Conservation (phyloP, 1,284 basidiomycete species). For the Cryptococcus deneoformans region DNA sequence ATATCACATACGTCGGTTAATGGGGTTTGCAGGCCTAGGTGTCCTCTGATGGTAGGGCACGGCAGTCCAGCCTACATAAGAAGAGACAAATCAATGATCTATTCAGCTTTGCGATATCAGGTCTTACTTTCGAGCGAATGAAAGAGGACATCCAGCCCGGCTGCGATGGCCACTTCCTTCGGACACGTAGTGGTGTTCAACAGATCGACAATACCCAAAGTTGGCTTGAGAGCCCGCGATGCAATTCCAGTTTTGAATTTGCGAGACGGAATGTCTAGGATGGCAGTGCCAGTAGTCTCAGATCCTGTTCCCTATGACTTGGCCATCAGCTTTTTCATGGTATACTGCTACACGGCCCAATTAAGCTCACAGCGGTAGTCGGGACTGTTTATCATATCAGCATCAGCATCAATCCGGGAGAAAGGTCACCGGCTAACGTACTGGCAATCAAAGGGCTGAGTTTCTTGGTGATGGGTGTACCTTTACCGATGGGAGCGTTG, state of each 20-base stretch:
- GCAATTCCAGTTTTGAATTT: slow-evolving; percentile 97
- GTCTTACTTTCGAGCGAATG: slow-evolving; percentile 78
- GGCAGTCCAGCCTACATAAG: slow-evolving; percentile 38
- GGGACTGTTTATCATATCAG: slow-evolving; percentile 58
- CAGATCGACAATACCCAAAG: slow-evolving; percentile 82
- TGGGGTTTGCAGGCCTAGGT: slow-evolving; percentile 85
- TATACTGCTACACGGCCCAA: background rate
- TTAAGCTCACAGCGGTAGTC: slow-evolving; percentile 70
- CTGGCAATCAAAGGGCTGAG: slow-evolving; percentile 83
- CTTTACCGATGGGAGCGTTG: slow-evolving; percentile 94
- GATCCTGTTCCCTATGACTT: slow-evolving; percentile 69
- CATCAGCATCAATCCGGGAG: background rate
- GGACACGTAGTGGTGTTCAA: slow-evolving; percentile 80
- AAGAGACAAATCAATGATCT: too few species aligned
- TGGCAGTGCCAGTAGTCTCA: slow-evolving; percentile 97
- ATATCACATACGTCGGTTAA: slow-evolving; percentile 62
- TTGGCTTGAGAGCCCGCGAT: slow-evolving; percentile 83
- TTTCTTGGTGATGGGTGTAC: slow-evolving; percentile 71
- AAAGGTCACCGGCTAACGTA: slow-evolving; percentile 32
- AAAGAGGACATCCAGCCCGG: slow-evolving; percentile 91
- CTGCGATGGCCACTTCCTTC: slow-evolving; percentile 83
- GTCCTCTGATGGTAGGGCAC: slow-evolving; percentile 73
- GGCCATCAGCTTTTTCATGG: background rate
- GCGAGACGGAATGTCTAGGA: slow-evolving; percentile 77
- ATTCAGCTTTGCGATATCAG: too few species aligned